These are phyloP conservation scores for Penicillium decumbens DNA, from an alignment of 2,329 filamentous ascomycete genomes.

Conservation along the genomic window DNA sequence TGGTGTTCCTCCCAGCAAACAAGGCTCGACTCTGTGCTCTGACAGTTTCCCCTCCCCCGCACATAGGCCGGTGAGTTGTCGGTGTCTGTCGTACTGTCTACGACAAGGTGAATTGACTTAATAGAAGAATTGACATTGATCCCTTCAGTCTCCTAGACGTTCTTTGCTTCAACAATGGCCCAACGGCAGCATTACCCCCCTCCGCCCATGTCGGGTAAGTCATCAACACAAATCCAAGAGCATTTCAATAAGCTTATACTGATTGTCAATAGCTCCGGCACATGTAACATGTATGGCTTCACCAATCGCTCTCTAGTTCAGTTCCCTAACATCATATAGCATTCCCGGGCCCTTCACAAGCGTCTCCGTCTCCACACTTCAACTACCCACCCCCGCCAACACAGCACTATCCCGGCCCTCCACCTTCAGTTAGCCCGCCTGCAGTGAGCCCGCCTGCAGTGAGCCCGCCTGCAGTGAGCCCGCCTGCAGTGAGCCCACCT, in stretches of 20 bases:
- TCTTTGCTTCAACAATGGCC: not conserved
- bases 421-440: not conserved
- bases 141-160: not conserved
- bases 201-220: constrained; percentile 17
- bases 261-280: constrained; percentile 8
- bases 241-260: not conserved
- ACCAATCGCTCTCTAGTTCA: not conserved
- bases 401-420: constrained; percentile 5
- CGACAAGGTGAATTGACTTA: too few species aligned
- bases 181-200: constrained; percentile 11
- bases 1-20: too few species aligned
- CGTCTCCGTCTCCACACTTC: constrained; percentile 6
- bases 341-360: constrained; percentile 7
- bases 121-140: too few species aligned
- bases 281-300: constrained; percentile 15
- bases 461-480: constrained; percentile 7
- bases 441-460: constrained; percentile 2
- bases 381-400: constrained; percentile 26
- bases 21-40: too few species aligned
- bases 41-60: too few species aligned
- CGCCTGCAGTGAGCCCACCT: constrained; percentile 4
- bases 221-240: not conserved
- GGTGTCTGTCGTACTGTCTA: too few species aligned
- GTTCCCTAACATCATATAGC: not conserved
- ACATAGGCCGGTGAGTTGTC: too few species aligned